Evolutionary conservation across 257 asterid species (phyloP).

Genomic region (Solanum sitiens): DNA sequence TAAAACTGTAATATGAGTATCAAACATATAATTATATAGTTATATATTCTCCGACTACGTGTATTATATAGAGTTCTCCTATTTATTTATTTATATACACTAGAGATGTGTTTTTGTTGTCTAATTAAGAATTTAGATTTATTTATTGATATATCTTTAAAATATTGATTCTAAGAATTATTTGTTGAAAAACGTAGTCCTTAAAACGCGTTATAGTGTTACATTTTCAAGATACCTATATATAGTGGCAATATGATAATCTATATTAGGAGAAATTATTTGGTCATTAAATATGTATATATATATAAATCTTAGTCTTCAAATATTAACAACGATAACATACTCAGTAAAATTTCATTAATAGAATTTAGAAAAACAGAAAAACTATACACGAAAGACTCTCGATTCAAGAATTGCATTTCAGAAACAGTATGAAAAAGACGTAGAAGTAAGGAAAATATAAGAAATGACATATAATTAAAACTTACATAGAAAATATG

Average conservation of each 20-base stretch:
- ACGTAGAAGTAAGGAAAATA: neutral
- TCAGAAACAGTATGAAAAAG: neutral
- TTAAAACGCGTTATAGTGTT: slow-evolving; percentile 45
- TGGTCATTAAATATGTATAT: slow-evolving; percentile 5
- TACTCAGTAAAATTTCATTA: neutral
- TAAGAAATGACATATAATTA: neutral
- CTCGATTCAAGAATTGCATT: neutral
- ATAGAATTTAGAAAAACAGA: neutral
- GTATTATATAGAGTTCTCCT: neutral
- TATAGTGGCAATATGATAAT: neutral
- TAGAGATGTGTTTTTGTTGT: slow-evolving; percentile 6
- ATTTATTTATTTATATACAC: neutral
- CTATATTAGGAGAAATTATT: slow-evolving; percentile 15
- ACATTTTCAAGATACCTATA: slow-evolving; percentile 39
- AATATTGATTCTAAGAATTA: slow-evolving; percentile 16
- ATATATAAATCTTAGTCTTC: neutral
- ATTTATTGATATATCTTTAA: neutral
- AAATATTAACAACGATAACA: neutral
- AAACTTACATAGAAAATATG: neutral
- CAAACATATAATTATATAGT: neutral
- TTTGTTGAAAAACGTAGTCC: slow-evolving; percentile 38
- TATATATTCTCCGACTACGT: neutral
- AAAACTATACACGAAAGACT: neutral
- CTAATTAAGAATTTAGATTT: neutral
- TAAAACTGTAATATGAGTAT: neutral